phyloP scores from a whole-genome alignment of 371 early-diverging fungal species.

The Choanephora cucurbitarum region DNA sequence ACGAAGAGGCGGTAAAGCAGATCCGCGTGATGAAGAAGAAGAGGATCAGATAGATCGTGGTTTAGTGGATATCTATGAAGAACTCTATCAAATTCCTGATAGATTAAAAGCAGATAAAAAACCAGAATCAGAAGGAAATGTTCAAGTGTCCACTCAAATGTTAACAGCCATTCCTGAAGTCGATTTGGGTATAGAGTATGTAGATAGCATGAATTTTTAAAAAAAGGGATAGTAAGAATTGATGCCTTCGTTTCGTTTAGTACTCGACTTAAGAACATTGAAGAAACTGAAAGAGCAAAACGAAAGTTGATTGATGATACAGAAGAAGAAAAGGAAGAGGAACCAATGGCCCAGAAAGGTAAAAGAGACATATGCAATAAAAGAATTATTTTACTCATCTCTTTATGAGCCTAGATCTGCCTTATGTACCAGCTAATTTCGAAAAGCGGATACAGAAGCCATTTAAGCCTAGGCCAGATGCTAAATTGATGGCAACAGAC shows the following conservation, averaged over 20 bases:
- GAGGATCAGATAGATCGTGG: slow-evolving; percentile 33
- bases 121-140: slow-evolving; percentile 81
- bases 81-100: slow-evolving; percentile 72
- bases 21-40: slow-evolving; percentile 23
- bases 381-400: too few species aligned
- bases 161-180: slow-evolving; percentile 93
- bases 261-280: slow-evolving; percentile 76
- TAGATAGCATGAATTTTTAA: too few species aligned
- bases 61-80: slow-evolving; percentile 54
- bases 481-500: slow-evolving; percentile 74
- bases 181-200: slow-evolving; percentile 88
- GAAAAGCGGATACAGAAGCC: slow-evolving; percentile 40
- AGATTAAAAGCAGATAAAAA: slow-evolving; percentile 63
- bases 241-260: slow-evolving; percentile 31
- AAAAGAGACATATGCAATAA: slow-evolving; percentile 9
- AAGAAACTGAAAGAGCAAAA: slow-evolving; percentile 83
- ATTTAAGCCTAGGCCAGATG: slow-evolving; percentile 36
- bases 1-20: slow-evolving; percentile 20
- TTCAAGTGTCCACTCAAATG: slow-evolving; percentile 87
- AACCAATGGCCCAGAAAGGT: slow-evolving; percentile 2
- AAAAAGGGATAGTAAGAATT: too few species aligned
- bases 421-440: slow-evolving; percentile 31
- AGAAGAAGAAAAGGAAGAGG: slow-evolving; percentile 14
- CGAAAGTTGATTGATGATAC: slow-evolving; percentile 54
- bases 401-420: slow-evolving; percentile 11